These are phyloP conservation scores for Debaryomyces hansenii DNA, from an alignment of 805 yeast species.

Conservation along the genomic window DNA sequence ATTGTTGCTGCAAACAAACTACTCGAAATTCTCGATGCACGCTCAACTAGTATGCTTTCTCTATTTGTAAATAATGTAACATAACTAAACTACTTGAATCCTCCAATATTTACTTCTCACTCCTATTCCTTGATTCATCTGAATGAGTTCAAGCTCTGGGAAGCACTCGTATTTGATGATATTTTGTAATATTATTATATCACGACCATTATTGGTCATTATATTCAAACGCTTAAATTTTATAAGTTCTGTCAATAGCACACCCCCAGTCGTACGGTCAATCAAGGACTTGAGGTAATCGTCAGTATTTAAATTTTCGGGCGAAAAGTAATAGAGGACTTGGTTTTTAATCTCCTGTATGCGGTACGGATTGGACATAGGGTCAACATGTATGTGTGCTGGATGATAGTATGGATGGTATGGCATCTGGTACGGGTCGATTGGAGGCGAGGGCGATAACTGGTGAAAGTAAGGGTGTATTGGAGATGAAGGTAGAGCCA, in stretches of 20 bases:
- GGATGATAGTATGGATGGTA: not conserved
- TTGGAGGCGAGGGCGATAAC: not conserved
- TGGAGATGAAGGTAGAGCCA: not conserved
- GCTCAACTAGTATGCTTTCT: too few species aligned
- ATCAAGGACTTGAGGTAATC: conserved; percentile 17
- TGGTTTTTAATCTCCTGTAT: conserved; percentile 11
- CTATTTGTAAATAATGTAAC: too few species aligned
- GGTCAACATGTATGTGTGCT: not conserved
- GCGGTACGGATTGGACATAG: not conserved
- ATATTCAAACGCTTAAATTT: conserved; percentile 15
- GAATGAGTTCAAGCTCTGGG: conserved; percentile 12
- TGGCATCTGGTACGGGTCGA: not conserved
- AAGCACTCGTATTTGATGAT: conserved; percentile 10
- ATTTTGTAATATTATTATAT: conserved; percentile 8
- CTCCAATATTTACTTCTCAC: conserved; percentile 19
- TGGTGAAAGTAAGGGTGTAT: not conserved
- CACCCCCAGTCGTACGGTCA: conserved; percentile 13
- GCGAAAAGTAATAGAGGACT: conserved; percentile 21
- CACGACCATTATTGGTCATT: conserved; percentile 14
- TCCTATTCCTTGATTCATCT: conserved; percentile 1
- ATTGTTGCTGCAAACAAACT: conserved; percentile 16
- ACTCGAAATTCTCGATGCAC: conserved; percentile 2
- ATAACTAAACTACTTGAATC: conserved; percentile 7
- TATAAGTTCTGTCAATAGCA: conserved; percentile 13
- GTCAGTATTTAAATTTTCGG: conserved; percentile 22